These are phyloP conservation scores for Botrytis paeoniae DNA, from an alignment of 2,329 filamentous ascomycete species.

Conservation along the genomic window DNA sequence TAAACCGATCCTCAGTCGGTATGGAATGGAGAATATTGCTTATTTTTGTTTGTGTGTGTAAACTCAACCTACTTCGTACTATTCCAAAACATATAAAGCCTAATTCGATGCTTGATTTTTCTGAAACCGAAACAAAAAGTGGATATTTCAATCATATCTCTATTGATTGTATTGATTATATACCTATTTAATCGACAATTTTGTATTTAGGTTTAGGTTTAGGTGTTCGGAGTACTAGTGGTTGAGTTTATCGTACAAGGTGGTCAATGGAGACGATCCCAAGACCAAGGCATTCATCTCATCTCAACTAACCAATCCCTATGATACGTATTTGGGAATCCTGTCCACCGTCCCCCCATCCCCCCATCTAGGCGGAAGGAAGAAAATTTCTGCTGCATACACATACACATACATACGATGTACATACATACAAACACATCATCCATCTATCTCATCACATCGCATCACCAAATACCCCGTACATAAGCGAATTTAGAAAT, in stretches of 20 bases:
- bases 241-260: not conserved
- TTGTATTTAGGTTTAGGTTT: not conserved
- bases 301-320: not conserved
- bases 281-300: not conserved
- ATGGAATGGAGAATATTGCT: not conserved
- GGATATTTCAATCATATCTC: no score
- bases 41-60: not conserved
- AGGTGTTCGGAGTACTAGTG: not conserved
- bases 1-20: not conserved
- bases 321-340: not conserved
- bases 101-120: not conserved
- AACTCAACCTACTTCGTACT: not conserved
- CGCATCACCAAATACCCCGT: not conserved
- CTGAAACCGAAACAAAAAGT: not conserved
- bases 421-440: not conserved
- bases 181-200: no score
- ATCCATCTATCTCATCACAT: not conserved
- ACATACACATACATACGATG: not conserved
- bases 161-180: no score
- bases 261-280: not conserved
- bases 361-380: not conserved
- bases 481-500: not conserved
- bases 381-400: constrained; percentile 16
- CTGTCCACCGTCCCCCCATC: not conserved
- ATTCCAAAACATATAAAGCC: not conserved